Conservation (phyloP, 148 eudicot genomes). For the Camellia granthamiana region DNA sequence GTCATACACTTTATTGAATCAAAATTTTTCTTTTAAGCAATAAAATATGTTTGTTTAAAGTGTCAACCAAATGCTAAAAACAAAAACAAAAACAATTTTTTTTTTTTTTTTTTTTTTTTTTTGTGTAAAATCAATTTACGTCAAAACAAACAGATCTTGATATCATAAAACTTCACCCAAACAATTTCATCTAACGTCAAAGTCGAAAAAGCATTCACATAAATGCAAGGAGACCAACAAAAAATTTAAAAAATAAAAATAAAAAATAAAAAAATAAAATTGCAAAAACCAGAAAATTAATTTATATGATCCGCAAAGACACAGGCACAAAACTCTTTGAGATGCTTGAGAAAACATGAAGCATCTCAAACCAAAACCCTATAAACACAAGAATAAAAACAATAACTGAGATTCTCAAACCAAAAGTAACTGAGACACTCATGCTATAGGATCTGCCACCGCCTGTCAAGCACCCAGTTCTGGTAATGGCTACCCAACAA, state of each 20-base stretch:
- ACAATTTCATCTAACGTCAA: no score
- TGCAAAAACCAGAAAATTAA: background rate
- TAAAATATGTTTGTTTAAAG: no score
- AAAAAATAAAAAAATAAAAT: background rate
- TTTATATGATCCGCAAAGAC: background rate
- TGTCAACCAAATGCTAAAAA: no score
- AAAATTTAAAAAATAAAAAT: background rate
- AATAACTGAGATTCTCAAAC: no score
- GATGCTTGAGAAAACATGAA: background rate
- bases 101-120: no score
- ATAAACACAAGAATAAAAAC: no score
- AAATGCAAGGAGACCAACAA: background rate
- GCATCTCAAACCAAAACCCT: conserved; percentile 7
- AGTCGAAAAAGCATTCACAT: background rate
- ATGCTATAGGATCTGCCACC: conserved; percentile 25
- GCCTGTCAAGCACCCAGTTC: conserved; percentile 43
- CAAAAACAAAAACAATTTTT: no score
- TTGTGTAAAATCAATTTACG: no score
- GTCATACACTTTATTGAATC: no score
- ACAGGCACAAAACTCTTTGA: conserved; percentile 7
- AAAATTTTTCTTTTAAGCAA: no score
- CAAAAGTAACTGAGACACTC: background rate
- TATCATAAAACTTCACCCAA: no score
- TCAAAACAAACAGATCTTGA: no score
- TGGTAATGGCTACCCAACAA: conserved; percentile 20